Base-by-base conservation (phyloP, 129 eudicot species). In the Flaveria sonorensis region DNA sequence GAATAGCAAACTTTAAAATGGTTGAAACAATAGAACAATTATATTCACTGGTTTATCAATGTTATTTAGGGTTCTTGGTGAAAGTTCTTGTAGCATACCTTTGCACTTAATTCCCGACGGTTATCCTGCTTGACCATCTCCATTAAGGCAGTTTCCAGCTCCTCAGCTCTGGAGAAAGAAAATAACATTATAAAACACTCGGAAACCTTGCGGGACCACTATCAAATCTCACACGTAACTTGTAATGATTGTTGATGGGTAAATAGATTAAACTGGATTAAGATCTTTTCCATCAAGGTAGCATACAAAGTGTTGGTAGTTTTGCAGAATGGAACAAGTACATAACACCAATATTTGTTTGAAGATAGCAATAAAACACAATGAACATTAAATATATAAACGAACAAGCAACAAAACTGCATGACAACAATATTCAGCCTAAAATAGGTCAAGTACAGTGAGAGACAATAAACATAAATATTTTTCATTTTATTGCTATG, bases 61-160 rank as follows among this genome's bases (percentile, higher is more conserved):
- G 0, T 24, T 11, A 61, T 11, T 23, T 11, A 61, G 42, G 39
- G n/a, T 26, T 26, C 32, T 57, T 57, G 30, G 39, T 60, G 42
- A 61, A 61, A 61, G 16, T 61, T 74, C 61, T 40, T 53, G 39
- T 51, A 6, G 76, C 70, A 59, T 72, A 95, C 99, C 92, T 75
- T 80, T 62, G 99, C 97, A 83, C 91, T 87, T 78, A 95, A 76
- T 83, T 92, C 85, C 69, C 92, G 85, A 40, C 99, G 87, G 72
- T 95, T 95, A 77, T 95, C 99, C 84, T 89, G 96, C 86, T 92
- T 92, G 77, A 95, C 97, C 91, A 95, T 92, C 89, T 95, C 97
- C 99, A 95, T 91, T 61, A 95, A 73, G 47, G 99, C 97, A 50
- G 92, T 91, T 87, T 92, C 99, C 82, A 95, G 86, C 85, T 95